Conservation (phyloP, 2,329 filamentous ascomycete genomes). For the Colletotrichum aenigma region DNA sequence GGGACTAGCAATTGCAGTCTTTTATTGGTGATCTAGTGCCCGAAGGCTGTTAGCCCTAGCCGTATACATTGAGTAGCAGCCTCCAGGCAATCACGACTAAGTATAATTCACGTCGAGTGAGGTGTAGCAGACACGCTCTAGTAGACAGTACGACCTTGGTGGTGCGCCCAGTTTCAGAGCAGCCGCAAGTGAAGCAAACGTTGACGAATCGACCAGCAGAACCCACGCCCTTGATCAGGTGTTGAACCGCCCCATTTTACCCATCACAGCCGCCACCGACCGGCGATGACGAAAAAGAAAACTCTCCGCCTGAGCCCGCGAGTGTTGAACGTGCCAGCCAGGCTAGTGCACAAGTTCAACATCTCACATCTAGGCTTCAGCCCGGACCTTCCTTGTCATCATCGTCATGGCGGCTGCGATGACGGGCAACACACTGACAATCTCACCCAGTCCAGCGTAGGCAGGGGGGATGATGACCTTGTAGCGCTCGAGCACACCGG, state of each 20-base stretch:
- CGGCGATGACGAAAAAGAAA: not conserved
- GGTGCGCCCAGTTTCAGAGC: not conserved
- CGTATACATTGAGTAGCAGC: not conserved
- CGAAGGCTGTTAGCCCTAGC: not conserved
- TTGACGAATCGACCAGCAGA: not conserved
- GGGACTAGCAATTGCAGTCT: not conserved
- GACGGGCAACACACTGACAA: constrained; percentile 69
- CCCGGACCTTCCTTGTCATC: constrained; percentile 22
- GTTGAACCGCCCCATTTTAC: not conserved
- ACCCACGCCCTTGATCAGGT: not conserved
- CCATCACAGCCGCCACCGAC: not conserved
- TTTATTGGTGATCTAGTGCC: not conserved
- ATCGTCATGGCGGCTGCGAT: constrained; percentile 41
- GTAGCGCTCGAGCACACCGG: constrained; percentile 56
- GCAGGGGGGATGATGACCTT: constrained; percentile 52
- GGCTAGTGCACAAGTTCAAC: not conserved
- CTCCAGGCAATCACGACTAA: not conserved
- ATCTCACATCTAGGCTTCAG: not conserved
- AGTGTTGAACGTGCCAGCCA: constrained; percentile 6
- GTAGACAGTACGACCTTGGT: not conserved
- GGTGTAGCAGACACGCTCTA: not conserved
- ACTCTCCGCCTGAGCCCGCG: not conserved
- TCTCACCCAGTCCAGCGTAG: constrained; percentile 65
- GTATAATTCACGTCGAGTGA: not conserved
- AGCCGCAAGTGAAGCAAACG: not conserved